Percentiles rank a stretch among this genome's conserved stretches.
These are phyloP conservation scores for Curvularia lunata DNA, from an alignment of 2,329 filamentous ascomycete species.

Conservation along the genomic window DNA sequence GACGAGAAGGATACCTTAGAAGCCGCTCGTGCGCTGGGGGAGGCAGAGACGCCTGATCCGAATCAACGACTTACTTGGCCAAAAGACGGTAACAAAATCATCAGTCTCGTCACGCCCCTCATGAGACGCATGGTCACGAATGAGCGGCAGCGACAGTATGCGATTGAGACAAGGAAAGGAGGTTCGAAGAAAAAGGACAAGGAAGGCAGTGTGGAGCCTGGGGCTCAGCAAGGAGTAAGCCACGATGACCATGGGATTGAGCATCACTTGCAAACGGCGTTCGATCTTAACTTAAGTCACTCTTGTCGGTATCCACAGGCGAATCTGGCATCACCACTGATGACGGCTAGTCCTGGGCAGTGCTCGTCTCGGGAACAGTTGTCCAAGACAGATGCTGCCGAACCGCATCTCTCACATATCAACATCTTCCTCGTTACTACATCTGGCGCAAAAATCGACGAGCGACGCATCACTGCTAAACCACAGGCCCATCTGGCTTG, in stretches of 20 bases:
- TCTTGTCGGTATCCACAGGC: conserved; percentile 4
- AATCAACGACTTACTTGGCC: conserved; percentile 59
- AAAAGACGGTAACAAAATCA: conserved; percentile 61
- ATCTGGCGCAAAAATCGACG: conserved; percentile 57
- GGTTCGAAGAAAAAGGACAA: conserved; percentile 47
- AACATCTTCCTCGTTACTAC: conserved; percentile 72
- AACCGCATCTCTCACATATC: conserved; percentile 51
- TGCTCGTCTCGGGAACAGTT: not conserved
- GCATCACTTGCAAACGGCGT: conserved; percentile 19
- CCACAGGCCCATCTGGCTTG: conserved; percentile 21
- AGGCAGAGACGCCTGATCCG: conserved; percentile 44
- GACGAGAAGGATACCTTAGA: conserved; percentile 43
- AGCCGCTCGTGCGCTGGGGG: conserved; percentile 47
- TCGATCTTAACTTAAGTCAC: conserved; percentile 17
- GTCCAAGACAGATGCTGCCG: conserved; percentile 9
- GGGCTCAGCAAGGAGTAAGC: conserved; percentile 13
- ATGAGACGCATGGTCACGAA: conserved; percentile 66
- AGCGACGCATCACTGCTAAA: conserved; percentile 28
- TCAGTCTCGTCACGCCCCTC: conserved; percentile 63
- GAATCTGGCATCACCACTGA: conserved; percentile 4
- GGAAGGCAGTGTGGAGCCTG: conserved; percentile 31
- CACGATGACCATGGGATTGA: conserved; percentile 12
- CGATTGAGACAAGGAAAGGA: conserved; percentile 61
- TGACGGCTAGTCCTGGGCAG: not conserved
- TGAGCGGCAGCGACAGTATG: conserved; percentile 64